These are phyloP conservation scores for Auriscalpium microsporum DNA, from an alignment of 768 basidiomycete genomes.

Conservation along the genomic window DNA sequence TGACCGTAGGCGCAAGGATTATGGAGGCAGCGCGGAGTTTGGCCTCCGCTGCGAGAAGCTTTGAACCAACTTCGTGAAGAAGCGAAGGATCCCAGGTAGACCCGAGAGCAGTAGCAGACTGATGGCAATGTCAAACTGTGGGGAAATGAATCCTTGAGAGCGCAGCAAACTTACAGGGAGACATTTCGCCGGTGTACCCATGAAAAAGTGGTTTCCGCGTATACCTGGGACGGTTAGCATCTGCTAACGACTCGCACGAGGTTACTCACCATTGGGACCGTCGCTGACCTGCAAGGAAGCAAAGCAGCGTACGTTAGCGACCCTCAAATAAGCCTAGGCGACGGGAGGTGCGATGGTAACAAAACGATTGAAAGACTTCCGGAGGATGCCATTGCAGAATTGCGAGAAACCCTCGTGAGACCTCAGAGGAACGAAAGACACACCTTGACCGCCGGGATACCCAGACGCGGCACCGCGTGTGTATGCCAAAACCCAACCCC, in stretches of 20 bases:
- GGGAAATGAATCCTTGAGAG: not conserved
- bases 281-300: constrained; percentile 49
- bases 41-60: constrained; percentile 63
- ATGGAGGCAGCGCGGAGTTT: constrained; percentile 62
- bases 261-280: constrained; percentile 61
- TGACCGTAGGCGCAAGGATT: constrained; percentile 74
- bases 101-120: constrained; percentile 65
- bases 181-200: constrained; percentile 74
- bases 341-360: not conserved
- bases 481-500: constrained; percentile 80
- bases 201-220: constrained; percentile 70
- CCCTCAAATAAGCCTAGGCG: not conserved
- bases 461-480: constrained; percentile 51
- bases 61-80: constrained; percentile 50
- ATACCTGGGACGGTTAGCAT: constrained; percentile 26
- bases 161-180: constrained; percentile 41
- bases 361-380: not conserved
- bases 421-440: not conserved
- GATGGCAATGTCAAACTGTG: not conserved
- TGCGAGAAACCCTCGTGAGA: no score
- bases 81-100: constrained; percentile 67
- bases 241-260: not conserved
- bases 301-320: not conserved
- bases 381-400: no score
- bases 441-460: constrained; percentile 66